phyloP scores from a whole-genome alignment of 169 alveolate species.

The Babesia bovis region DNA sequence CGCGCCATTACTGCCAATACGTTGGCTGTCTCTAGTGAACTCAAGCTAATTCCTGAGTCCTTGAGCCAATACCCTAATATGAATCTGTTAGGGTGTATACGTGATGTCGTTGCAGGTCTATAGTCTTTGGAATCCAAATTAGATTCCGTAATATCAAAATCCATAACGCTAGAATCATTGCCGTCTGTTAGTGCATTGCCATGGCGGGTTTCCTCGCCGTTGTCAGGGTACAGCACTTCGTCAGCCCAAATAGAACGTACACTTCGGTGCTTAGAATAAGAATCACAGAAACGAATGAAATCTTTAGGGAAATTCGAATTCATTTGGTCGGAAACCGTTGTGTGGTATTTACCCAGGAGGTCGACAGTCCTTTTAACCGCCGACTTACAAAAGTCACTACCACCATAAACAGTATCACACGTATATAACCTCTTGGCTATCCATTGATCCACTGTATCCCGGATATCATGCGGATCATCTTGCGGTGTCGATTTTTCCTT shows the following conservation, averaged over 20 bases:
- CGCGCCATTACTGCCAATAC: neutral
- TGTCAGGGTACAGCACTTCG: neutral
- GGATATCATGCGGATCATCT: neutral
- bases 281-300: conserved; percentile 3
- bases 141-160: neutral
- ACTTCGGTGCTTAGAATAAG: neutral
- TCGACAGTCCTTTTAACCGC: conserved; percentile 4
- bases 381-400: neutral
- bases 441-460: neutral
- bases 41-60: neutral
- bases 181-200: neutral
- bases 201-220: neutral
- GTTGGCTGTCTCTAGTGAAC: neutral
- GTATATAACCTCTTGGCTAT: neutral
- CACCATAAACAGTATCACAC: conserved; percentile 15
- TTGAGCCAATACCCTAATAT: conserved; percentile 20
- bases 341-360: neutral
- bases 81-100: neutral
- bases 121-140: too few species aligned
- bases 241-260: neutral
- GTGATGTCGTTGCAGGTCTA: too few species aligned
- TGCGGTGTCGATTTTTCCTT: neutral
- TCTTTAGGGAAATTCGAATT: neutral
- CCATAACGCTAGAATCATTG: too few species aligned
- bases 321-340: neutral